Conservation (phyloP, 192 early-diverging fungal genomes). For the Coemansia sp. region DNA sequence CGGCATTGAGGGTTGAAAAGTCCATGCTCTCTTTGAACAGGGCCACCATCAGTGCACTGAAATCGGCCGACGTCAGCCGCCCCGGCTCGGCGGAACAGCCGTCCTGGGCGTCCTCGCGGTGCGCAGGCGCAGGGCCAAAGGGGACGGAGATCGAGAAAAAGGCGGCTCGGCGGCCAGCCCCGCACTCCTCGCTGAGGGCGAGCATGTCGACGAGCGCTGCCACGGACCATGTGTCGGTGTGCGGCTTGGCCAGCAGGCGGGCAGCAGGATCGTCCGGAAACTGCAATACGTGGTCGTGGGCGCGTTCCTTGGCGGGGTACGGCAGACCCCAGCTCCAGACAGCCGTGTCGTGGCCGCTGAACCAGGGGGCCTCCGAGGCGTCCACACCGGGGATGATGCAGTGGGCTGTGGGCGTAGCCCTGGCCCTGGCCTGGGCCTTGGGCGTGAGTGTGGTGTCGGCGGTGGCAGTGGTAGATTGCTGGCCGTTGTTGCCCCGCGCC, state of each 20-base stretch:
- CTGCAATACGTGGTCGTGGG: conserved; percentile 42
- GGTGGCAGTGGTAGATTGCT: too few relatives aligned
- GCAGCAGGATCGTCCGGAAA: conserved; percentile 52
- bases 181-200: conserved; percentile 71
- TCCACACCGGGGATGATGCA: conserved; percentile 34
- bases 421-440: too few relatives aligned
- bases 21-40: conserved; percentile 42
- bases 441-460: too few relatives aligned
- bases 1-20: conserved; percentile 19
- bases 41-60: conserved; percentile 21
- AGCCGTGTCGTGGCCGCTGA: too few relatives aligned
- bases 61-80: conserved; percentile 22
- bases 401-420: too few relatives aligned
- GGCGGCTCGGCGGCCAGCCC: conserved; percentile 62
- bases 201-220: conserved; percentile 64
- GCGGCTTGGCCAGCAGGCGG: conserved; percentile 31
- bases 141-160: conserved; percentile 53
- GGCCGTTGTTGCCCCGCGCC: not conserved
- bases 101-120: not conserved
- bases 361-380: conserved; percentile 14
- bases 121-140: not conserved
- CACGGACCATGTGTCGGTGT: conserved; percentile 45
- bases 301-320: conserved; percentile 12
- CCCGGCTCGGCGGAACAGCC: conserved; percentile 17
- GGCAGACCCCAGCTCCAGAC: conserved; percentile 48